Evolutionary conservation across 1,284 basidiomycete species (phyloP), one percentile per base, ranked within the genome.

Genomic region (Papiliotrema terrestris): DNA sequence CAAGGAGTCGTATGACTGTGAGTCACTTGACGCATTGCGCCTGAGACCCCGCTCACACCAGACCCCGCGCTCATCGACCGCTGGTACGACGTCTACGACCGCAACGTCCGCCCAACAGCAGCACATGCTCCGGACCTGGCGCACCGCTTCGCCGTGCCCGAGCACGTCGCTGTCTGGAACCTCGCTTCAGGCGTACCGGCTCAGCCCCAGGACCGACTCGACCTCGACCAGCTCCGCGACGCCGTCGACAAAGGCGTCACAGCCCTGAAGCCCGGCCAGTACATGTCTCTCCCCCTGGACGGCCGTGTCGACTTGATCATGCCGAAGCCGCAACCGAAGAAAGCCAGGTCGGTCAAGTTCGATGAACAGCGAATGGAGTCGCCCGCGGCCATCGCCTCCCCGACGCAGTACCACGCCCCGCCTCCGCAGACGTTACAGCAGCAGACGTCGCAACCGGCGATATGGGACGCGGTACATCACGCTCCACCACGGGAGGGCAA

Each of bases 11-110:
- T 72, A 72, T 59, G 74, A 71, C 60, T 77, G 74, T 76, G 49
- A 69, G 72, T 63, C 25, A 3, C 14, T 17, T 19, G 17, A 15
- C 20, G 15, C 13, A n/a, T 45, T 50, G 56, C 64, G 13, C 60
- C 71, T 45, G 53, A 68, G 41, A 57, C 60, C 15, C 20, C 4
- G 45, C 59, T 60, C 41, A 63, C 36, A 13, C 39, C 53, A 75
- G 75, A 77, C 68, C 65, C 68, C 68, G 45, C 79, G 77, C 84
- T 98, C 20, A 82, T 96, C 19, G 86, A 93, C 68, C 84, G 86
- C 39, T 98, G 94, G 94, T 95, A 85, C 75, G 83, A 84, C 48
- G 86, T 94, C 17, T 98, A 95, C 68, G 91, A 96, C 76, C 83
- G 80, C 41, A 83, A 94, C 73, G 90, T 90, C 71, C 88, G 91